phyloP scores from a whole-genome alignment of 2,329 filamentous ascomycete genomes.

The Diaporthe vexans region DNA sequence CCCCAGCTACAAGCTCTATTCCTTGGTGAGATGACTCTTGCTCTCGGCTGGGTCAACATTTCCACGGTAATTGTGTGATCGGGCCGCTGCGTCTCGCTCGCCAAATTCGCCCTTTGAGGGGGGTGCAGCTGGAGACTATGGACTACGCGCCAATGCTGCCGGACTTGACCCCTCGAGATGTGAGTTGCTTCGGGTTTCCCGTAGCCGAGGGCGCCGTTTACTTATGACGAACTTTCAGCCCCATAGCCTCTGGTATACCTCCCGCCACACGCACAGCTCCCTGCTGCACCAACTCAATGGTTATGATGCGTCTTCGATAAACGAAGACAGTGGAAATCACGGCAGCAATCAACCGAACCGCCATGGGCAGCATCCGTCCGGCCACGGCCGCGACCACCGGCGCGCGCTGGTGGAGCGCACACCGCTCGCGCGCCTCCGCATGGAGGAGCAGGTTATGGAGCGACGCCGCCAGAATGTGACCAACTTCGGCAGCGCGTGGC shows the following conservation, averaged over 20 bases:
- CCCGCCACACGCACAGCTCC: conserved; percentile 66
- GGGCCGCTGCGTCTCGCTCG: not conserved
- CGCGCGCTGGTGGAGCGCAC: conserved; percentile 63
- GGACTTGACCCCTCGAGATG: conserved; percentile 78
- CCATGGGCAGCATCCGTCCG: conserved; percentile 47
- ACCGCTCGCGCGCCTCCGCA: conserved; percentile 76
- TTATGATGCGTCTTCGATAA: conserved; percentile 43
- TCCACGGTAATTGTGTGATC: not conserved
- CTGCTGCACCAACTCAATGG: conserved; percentile 34
- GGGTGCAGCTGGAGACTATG: conserved; percentile 56
- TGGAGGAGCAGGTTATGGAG: conserved; percentile 83
- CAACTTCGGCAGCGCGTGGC: conserved; percentile 91
- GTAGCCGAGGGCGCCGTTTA: conserved; percentile 12
- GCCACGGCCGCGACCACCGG: conserved; percentile 54
- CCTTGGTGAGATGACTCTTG: not conserved
- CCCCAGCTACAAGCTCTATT: not conserved
- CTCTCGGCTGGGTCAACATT: not conserved
- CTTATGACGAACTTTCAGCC: conserved; percentile 62
- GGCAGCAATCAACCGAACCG: conserved; percentile 46
- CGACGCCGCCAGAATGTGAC: conserved; percentile 85
- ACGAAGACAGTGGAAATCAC: conserved; percentile 44
- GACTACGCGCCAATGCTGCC: conserved; percentile 74
- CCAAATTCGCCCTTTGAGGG: conserved; percentile 8
- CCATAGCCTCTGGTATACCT: conserved; percentile 81
- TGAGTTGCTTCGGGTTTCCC: conserved; percentile 55